phyloP scores from a whole-genome alignment of 192 early-diverging fungal genomes.

The Oehlia diaphana region DNA sequence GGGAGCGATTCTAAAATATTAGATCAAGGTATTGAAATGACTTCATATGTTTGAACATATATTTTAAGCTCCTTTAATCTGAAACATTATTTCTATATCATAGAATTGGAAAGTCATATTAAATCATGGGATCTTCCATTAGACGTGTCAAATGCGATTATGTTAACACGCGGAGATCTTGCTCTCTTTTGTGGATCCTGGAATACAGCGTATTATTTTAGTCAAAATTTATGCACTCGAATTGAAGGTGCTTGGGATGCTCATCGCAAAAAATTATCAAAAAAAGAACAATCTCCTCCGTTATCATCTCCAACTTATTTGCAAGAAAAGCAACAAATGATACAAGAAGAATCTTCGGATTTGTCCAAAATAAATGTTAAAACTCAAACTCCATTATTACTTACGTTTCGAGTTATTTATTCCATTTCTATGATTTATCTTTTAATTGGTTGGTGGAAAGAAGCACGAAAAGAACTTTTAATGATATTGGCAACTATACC shows the following conservation, averaged over 20 bases:
- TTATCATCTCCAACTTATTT: not conserved
- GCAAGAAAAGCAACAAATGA: not conserved
- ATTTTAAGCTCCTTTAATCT: not conserved
- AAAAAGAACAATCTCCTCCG: not conserved
- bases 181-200: not conserved
- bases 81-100: not conserved
- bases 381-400: not conserved
- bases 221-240: not conserved
- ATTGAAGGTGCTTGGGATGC: conserved; percentile 1
- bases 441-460: not conserved
- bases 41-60: not conserved
- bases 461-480: not conserved
- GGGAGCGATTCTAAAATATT: not conserved
- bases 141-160: conserved; percentile 8
- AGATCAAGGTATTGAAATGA: not conserved
- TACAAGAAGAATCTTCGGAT: not conserved
- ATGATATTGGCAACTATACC: conserved; percentile 11
- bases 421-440: conserved; percentile 10
- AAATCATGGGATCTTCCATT: conserved; percentile 15
- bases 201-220: not conserved
- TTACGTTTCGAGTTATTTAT: conserved; percentile 4
- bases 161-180: conserved; percentile 11
- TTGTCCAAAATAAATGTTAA: not conserved
- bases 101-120: not conserved
- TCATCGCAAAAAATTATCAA: not conserved